Evolutionary conservation across 2,329 filamentous ascomycete species (phyloP).

Genomic region (Immersiporthe knoxdaviesiana): DNA sequence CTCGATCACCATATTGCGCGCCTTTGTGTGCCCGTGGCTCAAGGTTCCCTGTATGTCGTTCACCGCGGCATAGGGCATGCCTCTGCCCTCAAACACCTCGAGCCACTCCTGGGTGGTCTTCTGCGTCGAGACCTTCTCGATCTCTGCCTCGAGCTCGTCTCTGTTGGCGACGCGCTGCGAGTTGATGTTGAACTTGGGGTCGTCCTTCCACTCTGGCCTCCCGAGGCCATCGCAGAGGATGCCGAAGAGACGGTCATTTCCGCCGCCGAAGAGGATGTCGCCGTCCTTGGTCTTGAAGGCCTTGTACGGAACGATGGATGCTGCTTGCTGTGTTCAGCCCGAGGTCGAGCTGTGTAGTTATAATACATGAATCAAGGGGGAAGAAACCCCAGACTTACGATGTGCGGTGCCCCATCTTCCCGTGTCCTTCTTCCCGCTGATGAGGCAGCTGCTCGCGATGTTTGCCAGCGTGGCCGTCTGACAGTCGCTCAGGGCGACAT

Average conservation of each 20-base stretch:
- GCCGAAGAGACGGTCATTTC: slow-evolving; percentile 72
- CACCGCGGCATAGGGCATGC: slow-evolving; percentile 89
- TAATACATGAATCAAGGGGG: background rate
- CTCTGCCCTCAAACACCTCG: slow-evolving; percentile 81
- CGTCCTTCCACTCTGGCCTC: slow-evolving; percentile 61
- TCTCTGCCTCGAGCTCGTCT: slow-evolving; percentile 74
- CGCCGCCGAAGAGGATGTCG: slow-evolving; percentile 71
- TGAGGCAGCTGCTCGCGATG: slow-evolving; percentile 87
- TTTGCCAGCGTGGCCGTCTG: slow-evolving; percentile 95
- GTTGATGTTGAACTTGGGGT: slow-evolving; percentile 64
- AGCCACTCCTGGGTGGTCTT: slow-evolving; percentile 91
- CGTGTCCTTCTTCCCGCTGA: slow-evolving; percentile 83
- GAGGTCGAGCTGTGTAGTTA: background rate
- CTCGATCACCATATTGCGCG: slow-evolving; percentile 87
- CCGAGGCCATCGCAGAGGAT: slow-evolving; percentile 65
- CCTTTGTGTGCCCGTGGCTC: slow-evolving; percentile 81
- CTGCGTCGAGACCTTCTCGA: slow-evolving; percentile 73
- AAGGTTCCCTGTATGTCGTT: slow-evolving; percentile 89
- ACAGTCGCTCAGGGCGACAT: slow-evolving; percentile 88
- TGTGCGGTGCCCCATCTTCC: slow-evolving; percentile 97
- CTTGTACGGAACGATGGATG: slow-evolving; percentile 95
- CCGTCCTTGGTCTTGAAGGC: slow-evolving; percentile 77
- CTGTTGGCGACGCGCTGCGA: slow-evolving; percentile 70
- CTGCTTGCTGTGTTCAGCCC: slow-evolving; percentile 48
- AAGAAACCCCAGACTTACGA: slow-evolving; percentile 59